Percentiles rank a stretch among this genome's conserved stretches.
Evolutionary conservation across 2,329 filamentous ascomycete species (phyloP).

Genomic region (Plectosphaerella plurivora): DNA sequence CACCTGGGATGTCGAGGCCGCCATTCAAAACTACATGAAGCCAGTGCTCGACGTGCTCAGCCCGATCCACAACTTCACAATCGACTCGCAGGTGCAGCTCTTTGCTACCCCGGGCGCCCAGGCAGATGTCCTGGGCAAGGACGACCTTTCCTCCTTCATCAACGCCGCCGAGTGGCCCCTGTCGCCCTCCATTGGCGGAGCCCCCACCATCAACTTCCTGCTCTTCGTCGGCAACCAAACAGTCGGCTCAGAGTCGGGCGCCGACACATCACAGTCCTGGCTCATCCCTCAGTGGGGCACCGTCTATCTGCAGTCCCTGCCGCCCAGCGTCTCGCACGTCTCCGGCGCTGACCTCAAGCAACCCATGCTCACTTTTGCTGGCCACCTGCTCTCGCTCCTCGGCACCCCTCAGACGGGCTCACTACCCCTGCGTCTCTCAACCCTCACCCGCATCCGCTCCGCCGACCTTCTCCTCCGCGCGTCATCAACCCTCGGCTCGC

Average conservation of each 20-base stretch:
- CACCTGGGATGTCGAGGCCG: slow-evolving; percentile 84
- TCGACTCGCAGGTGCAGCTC: slow-evolving; percentile 93
- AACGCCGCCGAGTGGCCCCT: slow-evolving; percentile 98
- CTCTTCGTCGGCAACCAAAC: slow-evolving; percentile 81
- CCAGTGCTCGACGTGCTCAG: slow-evolving; percentile 77
- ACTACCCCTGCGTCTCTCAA: slow-evolving; percentile 78
- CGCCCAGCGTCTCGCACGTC: slow-evolving; percentile 45
- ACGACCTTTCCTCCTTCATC: slow-evolving; percentile 90
- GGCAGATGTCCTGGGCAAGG: slow-evolving; percentile 66
- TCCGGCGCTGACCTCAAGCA: slow-evolving; percentile 64
- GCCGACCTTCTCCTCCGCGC: slow-evolving; percentile 83
- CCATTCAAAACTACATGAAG: slow-evolving; percentile 74
- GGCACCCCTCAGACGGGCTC: slow-evolving; percentile 81
- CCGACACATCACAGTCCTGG: slow-evolving; percentile 63
- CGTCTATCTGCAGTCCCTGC: slow-evolving; percentile 54
- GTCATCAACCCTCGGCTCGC: slow-evolving; percentile 87
- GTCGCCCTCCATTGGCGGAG: slow-evolving; percentile 86
- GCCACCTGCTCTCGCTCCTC: slow-evolving; percentile 82
- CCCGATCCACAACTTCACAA: slow-evolving; percentile 88
- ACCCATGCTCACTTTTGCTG: slow-evolving; percentile 83
- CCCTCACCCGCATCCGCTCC: slow-evolving; percentile 78
- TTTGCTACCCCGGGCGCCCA: slow-evolving; percentile 72
- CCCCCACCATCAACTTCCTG: slow-evolving; percentile 94
- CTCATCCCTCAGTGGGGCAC: slow-evolving; percentile 93
- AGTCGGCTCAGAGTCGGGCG: slow-evolving; percentile 46